Conservation (phyloP, 2,329 filamentous ascomycete genomes). For the Colletotrichum liaoningense region DNA sequence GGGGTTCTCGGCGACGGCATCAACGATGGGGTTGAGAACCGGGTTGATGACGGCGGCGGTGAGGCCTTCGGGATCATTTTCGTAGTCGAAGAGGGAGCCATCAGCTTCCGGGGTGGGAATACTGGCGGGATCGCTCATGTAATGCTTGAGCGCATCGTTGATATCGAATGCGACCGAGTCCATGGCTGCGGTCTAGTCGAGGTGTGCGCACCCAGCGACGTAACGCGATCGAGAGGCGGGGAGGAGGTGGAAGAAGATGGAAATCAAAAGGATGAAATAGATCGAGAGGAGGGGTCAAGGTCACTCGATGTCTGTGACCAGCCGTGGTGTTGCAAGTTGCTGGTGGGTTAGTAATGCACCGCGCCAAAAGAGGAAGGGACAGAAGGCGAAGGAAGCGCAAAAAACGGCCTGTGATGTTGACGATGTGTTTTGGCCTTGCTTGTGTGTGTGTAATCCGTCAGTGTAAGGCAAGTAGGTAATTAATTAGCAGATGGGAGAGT, state of each 20-base stretch:
- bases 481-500: neutral
- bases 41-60: slow-evolving; percentile 83
- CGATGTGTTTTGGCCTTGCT: slow-evolving; percentile 11
- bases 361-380: neutral
- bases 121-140: slow-evolving; percentile 89
- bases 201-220: slow-evolving; percentile 25
- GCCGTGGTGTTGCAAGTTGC: neutral
- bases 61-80: slow-evolving; percentile 88
- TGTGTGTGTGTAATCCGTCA: neutral
- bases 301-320: neutral
- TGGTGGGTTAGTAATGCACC: slow-evolving; percentile 29
- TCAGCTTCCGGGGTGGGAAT: slow-evolving; percentile 91
- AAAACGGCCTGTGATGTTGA: slow-evolving; percentile 14
- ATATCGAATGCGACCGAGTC: slow-evolving; percentile 91
- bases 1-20: slow-evolving; percentile 90
- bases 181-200: slow-evolving; percentile 58
- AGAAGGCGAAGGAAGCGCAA: neutral
- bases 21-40: slow-evolving; percentile 90
- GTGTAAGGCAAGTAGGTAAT: neutral
- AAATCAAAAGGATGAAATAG: slow-evolving; percentile 12
- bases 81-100: slow-evolving; percentile 85
- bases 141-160: slow-evolving; percentile 95
- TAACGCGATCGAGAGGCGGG: slow-evolving; percentile 27
- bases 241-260: slow-evolving; percentile 30
- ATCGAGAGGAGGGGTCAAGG: neutral